These are phyloP conservation scores for Podochytrium sp. DNA, from an alignment of 192 early-diverging fungal genomes.

Conservation along the genomic window DNA sequence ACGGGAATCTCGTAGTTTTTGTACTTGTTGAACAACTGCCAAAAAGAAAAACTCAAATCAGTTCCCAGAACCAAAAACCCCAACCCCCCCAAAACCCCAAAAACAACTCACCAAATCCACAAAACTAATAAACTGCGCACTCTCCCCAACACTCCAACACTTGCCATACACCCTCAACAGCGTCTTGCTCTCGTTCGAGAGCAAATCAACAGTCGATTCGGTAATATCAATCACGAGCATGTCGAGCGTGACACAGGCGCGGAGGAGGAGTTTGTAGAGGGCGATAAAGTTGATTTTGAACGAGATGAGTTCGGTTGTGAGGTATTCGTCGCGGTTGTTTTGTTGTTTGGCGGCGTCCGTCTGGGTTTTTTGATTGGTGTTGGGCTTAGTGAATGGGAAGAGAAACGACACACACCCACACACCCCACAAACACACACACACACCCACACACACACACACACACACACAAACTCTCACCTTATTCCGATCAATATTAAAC, in stretches of 20 bases:
- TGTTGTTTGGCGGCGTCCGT: constrained; percentile 16
- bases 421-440: not conserved
- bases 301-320: constrained; percentile 9
- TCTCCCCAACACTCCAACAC: constrained; percentile 50
- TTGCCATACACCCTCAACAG: constrained; percentile 41
- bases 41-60: too few relatives aligned
- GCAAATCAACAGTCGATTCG: constrained; percentile 46
- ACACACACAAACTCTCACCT: constrained; percentile 6
- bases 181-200: constrained; percentile 48
- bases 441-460: too few relatives aligned
- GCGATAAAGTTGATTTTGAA: constrained; percentile 43
- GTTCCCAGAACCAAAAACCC: too few relatives aligned
- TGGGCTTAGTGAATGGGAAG: constrained; percentile 1
- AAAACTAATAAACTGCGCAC: constrained; percentile 49
- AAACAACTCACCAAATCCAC: too few relatives aligned
- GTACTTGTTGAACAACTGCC: constrained; percentile 57
- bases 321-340: constrained; percentile 14
- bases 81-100: too few relatives aligned
- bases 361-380: not conserved
- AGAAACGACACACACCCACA: not conserved
- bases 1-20: constrained; percentile 48
- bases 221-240: constrained; percentile 38
- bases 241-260: constrained; percentile 49
- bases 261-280: constrained; percentile 51
- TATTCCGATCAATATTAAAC: constrained; percentile 42